Base-by-base conservation (phyloP, 2,329 filamentous ascomycete species). In the Penicillium sp. region DNA sequence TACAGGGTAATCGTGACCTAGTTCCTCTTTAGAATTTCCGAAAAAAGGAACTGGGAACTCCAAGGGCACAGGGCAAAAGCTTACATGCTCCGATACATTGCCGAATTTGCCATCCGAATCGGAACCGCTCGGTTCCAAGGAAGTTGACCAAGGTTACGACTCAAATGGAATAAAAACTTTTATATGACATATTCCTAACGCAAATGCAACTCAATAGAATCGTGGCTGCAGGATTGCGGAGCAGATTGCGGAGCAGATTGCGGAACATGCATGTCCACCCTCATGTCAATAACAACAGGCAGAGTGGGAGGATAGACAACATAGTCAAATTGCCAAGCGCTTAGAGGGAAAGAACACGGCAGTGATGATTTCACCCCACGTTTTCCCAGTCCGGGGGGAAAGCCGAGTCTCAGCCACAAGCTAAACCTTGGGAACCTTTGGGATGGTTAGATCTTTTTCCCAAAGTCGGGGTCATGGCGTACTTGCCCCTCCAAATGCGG, bases 321-420 rank as follows among this genome's bases (percentile, higher is more conserved):
- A 23, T 23, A 4, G 15, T 43, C 39, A 41, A 43, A 16, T 44
- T 29, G 25, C 43, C 25, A 31, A 45, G 25, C 25, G n/a, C 0
- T 41, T 8, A n/a, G 6, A 43, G 23, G 13, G 21, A 41, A 41
- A 25, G 2, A 41, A 41, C 31, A 21, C 41, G 50, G 41, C 41
- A 53, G 31, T 38, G 23, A 53, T 39, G 15, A 25, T 31, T 40
- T 33, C 34, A 50, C 53, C 48, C 53, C 48, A 56, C 53, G 41
- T 52, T 56, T 51, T 36, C 15, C 21, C 5, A 38, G 33, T 56
- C 34, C 33, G 48, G 48, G 41, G 41, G 48, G 27, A 39, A 55
- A 36, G 39, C 53, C 53, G 53, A 55, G 25, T 43, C 19, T 41
- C 31, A 33, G 44, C 44, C 44, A 34, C 29, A 43, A n/a, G 11